Evolutionary conservation across 495 filamentous ascomycete species (phyloP).

Genomic region (Alectoria sarmentosa): DNA sequence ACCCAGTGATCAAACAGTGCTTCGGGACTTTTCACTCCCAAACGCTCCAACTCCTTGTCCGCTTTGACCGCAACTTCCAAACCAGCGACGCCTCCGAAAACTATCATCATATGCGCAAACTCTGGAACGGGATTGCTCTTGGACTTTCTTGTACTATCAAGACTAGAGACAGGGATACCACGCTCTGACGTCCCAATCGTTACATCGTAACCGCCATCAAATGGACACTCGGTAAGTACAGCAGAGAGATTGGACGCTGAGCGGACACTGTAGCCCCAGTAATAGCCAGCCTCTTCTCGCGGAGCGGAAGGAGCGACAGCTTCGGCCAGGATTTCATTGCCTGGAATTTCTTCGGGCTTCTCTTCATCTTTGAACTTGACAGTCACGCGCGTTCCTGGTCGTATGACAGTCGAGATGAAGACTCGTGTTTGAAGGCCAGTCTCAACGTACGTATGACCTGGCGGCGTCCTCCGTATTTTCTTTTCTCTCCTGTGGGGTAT

Average conservation of each 20-base stretch:
- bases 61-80: constrained; percentile 61
- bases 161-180: constrained; percentile 45
- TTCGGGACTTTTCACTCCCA: constrained; percentile 47
- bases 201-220: constrained; percentile 58
- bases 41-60: constrained; percentile 50
- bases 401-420: constrained; percentile 46
- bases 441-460: constrained; percentile 21
- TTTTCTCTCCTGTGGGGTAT: constrained; percentile 16
- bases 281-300: constrained; percentile 61
- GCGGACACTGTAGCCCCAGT: constrained; percentile 67
- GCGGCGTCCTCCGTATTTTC: constrained; percentile 7
- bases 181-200: constrained; percentile 71
- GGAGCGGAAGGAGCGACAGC: constrained; percentile 54
- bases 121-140: constrained; percentile 21
- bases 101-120: constrained; percentile 62
- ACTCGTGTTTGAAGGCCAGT: constrained; percentile 36
- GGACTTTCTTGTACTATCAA: constrained; percentile 20
- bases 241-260: constrained; percentile 49
- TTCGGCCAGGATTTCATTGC: constrained; percentile 26
- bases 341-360: constrained; percentile 9
- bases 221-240: constrained; percentile 58
- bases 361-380: constrained; percentile 45
- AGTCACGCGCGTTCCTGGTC: constrained; percentile 56
- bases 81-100: constrained; percentile 67
- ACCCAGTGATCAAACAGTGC: constrained; percentile 75